A percentile compares a stretch with the other conserved stretches of the same genome.
These are phyloP conservation scores for Calonectria henricotiae DNA, from an alignment of 2,329 filamentous ascomycete genomes.

Conservation along the genomic window DNA sequence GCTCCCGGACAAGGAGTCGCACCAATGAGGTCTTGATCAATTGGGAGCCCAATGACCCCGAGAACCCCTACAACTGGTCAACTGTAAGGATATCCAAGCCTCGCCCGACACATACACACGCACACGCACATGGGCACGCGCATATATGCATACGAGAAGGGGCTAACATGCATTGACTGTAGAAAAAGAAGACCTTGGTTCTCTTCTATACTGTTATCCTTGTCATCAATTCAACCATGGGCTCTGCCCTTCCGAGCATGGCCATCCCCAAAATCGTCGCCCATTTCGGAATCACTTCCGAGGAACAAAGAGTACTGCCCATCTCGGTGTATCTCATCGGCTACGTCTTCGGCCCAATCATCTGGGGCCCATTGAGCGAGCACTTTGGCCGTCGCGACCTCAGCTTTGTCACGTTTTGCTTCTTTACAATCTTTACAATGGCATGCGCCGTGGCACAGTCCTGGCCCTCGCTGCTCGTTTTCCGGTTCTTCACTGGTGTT, in stretches of 20 bases:
- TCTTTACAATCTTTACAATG: constrained; percentile 70
- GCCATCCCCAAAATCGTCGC: constrained; percentile 72
- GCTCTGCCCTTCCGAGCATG: constrained; percentile 76
- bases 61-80: constrained; percentile 71
- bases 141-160: neutral
- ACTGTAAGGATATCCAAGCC: constrained; percentile 50
- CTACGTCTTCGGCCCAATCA: constrained; percentile 74
- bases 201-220: constrained; percentile 71
- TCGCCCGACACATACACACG: neutral
- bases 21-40: constrained; percentile 59
- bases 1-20: constrained; percentile 56
- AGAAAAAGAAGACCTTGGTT: constrained; percentile 71
- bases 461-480: constrained; percentile 69
- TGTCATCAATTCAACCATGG: constrained; percentile 80
- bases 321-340: constrained; percentile 77
- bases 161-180: constrained; percentile 1
- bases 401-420: constrained; percentile 63
- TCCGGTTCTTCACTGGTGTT: constrained; percentile 70
- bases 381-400: constrained; percentile 73
- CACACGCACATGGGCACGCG: no score
- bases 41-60: constrained; percentile 66
- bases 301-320: constrained; percentile 67
- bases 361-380: constrained; percentile 79
- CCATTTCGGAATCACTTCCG: constrained; percentile 71
- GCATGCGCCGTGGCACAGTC: constrained; percentile 71